Base-by-base conservation (phyloP, 345 rosid species). In the Dimocarpus longan region DNA sequence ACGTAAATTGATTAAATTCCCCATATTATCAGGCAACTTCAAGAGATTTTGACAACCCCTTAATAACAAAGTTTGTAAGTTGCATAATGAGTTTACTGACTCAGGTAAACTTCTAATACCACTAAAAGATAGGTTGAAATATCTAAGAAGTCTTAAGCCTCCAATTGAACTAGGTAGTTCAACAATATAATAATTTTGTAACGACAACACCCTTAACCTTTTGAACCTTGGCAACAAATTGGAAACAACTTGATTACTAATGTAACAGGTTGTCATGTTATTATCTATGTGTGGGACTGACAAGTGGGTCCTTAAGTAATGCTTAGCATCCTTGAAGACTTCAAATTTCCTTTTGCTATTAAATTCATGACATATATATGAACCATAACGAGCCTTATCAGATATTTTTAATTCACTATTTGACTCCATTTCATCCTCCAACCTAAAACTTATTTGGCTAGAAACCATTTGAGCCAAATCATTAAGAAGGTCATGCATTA, bases 401-500 rank as follows among this genome's bases (percentile, higher is more conserved):
- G 11, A 12, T 11, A 0, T 5, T 5, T 64, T 64, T 28, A 7
- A 4, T 11, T 64, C 39, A 24, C 0, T 6, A 11, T 56, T 16
- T 5, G 0, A 11, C 12, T 26, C 8, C 11, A 10, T 24, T 64
- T 64, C 67, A 64, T 64, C 67, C 13, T 21, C 66, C 67, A 64
- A 28, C 11, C 67, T 64, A 64, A 64, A 24, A 16, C 67, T 24
- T 64, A 28, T 24, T 10, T 64, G 16, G 24, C 67, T 37, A 64
- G 37, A 32, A 32, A 32, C 37, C 3, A 32, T 32, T 32, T 32
- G 37, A 32, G 37, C 82, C 21, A 80, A 52, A 74, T 80, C 82
- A 68, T 19, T 74, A 2, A 80, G 4, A 3, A 80, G 78, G 75
- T 37, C 74, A 68, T 74, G 78, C 82, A 74, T 80, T 7, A 75